A percentile compares a stretch with the other conserved stretches of the same genome.
Conservation (phyloP, 1,139 yeast species). For the Pichia sp. region DNA sequence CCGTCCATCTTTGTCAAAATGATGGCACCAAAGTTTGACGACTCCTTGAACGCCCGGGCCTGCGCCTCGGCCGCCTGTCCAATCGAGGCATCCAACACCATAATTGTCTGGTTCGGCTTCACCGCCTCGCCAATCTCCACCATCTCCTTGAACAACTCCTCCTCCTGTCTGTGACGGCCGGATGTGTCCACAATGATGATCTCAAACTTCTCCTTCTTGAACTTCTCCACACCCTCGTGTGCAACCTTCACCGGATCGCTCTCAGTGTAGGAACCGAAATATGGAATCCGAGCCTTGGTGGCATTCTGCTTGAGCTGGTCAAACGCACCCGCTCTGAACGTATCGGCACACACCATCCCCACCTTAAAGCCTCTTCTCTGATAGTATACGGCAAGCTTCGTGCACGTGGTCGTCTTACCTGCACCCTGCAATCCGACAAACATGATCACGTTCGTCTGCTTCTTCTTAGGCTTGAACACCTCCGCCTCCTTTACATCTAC, state of each 20-base stretch:
- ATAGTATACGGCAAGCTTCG: conserved; percentile 91
- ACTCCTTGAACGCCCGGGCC: conserved; percentile 89
- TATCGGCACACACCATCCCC: conserved; percentile 97
- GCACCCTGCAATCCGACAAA: conserved; percentile 98
- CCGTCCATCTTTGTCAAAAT: conserved; percentile 97
- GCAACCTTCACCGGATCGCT: conserved; percentile 95
- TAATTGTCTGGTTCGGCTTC: conserved; percentile 86
- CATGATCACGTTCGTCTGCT: conserved; percentile 74
- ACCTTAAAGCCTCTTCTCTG: conserved; percentile 91
- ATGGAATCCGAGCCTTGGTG: conserved; percentile 89
- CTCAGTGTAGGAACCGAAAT: conserved; percentile 90
- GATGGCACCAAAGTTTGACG: conserved; percentile 91
- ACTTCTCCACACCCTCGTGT: conserved; percentile 83
- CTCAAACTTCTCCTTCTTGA: conserved; percentile 88
- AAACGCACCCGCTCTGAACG: conserved; percentile 99
- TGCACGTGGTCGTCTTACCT: conserved; percentile 97
- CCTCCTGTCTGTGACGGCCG: conserved; percentile 96
- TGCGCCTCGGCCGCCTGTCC: conserved; percentile 98
- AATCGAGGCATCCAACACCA: conserved; percentile 96
- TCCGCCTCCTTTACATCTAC: conserved; percentile 62
- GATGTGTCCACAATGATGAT: conserved; percentile 95
- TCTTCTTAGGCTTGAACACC: conserved; percentile 85
- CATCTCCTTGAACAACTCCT: conserved; percentile 90
- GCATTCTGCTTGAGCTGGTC: conserved; percentile 98
- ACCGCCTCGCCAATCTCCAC: conserved; percentile 84